These are phyloP conservation scores for Trichoderma oligosporum DNA, from an alignment of 2,329 filamentous ascomycete genomes.

Conservation along the genomic window DNA sequence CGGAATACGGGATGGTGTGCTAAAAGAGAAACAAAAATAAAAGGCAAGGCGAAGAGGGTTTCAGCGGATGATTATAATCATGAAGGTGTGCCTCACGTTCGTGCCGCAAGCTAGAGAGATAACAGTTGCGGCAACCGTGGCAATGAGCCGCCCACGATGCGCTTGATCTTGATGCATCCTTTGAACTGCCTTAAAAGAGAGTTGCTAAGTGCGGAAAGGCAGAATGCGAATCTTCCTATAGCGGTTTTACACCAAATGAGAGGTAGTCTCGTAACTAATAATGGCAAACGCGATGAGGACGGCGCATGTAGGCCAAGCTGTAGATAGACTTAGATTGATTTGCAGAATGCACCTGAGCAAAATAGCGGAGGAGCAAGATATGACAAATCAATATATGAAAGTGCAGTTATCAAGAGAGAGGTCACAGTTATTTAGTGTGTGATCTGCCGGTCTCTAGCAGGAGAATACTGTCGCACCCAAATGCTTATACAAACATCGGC, in stretches of 20 bases:
- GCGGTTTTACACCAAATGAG: neutral
- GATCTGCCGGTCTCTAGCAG: neutral
- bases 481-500: neutral
- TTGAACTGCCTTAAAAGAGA: neutral
- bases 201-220: neutral
- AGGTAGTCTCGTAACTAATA: neutral
- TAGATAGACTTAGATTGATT: neutral
- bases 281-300: conserved; percentile 6
- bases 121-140: conserved; percentile 77
- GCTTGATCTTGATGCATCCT: conserved; percentile 17
- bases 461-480: neutral
- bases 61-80: neutral
- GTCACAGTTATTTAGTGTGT: neutral
- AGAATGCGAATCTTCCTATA: neutral
- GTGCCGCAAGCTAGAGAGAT: conserved; percentile 89
- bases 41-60: neutral
- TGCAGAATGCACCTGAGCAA: conserved; percentile 5
- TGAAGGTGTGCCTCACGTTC: conserved; percentile 58
- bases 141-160: conserved; percentile 57
- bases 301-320: too few species aligned
- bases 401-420: neutral
- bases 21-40: neutral
- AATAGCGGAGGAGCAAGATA: neutral
- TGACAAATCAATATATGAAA: neutral
- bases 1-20: neutral